These are phyloP conservation scores for Penicillium maclennaniae DNA, from an alignment of 495 filamentous ascomycete species.

Conservation along the genomic window DNA sequence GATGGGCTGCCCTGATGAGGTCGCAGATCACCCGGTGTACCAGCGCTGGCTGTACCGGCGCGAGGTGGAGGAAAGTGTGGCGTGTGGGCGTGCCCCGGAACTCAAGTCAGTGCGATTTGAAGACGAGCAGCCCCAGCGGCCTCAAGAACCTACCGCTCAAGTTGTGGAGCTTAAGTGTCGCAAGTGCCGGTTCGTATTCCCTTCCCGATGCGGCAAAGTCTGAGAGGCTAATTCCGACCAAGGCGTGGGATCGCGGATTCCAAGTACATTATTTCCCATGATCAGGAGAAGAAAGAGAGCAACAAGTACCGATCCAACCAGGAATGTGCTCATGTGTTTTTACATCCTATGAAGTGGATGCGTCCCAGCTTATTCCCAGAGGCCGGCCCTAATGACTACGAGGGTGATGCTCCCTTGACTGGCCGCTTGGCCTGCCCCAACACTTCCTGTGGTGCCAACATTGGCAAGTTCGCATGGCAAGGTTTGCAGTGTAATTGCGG, in stretches of 20 bases:
- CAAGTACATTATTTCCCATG: constrained; percentile 56
- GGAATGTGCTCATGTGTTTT: constrained; percentile 76
- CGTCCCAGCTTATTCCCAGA: constrained; percentile 58
- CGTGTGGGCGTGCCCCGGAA: constrained; percentile 67
- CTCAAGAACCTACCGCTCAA: constrained; percentile 18
- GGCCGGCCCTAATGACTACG: constrained; percentile 12
- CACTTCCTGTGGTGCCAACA: constrained; percentile 65
- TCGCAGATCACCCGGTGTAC: constrained; percentile 69
- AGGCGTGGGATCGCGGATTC: constrained; percentile 59
- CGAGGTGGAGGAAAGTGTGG: constrained; percentile 69
- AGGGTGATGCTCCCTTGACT: constrained; percentile 62
- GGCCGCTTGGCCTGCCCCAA: constrained; percentile 82
- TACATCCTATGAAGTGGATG: constrained; percentile 95
- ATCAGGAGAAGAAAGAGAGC: constrained; percentile 19
- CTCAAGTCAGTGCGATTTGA: constrained; percentile 74
- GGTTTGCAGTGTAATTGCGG: constrained; percentile 90
- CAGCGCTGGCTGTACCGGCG: constrained; percentile 83
- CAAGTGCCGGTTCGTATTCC: constrained; percentile 54
- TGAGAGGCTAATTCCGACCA: not conserved
- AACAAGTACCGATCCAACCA: constrained; percentile 17
- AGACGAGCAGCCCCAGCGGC: constrained; percentile 57
- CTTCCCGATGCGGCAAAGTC: not conserved
- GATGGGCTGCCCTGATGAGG: constrained; percentile 70
- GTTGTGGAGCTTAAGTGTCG: constrained; percentile 56
- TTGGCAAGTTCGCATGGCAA: constrained; percentile 94